Evolutionary conservation across 352 stramenopile species (phyloP).

Genomic region (Hyaloperonospora brassicae): DNA sequence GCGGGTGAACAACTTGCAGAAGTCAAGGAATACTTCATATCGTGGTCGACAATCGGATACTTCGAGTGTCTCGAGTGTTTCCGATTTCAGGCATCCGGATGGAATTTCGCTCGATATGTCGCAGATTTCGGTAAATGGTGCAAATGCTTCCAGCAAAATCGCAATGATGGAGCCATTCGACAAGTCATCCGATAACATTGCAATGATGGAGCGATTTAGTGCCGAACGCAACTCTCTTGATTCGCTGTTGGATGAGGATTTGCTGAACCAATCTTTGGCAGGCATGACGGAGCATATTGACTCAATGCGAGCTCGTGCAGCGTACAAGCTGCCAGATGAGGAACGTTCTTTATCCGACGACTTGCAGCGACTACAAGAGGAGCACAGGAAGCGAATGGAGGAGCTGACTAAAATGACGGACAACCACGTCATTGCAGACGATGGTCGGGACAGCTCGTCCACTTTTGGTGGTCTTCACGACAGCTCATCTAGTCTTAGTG

Average conservation of each 20-base stretch:
- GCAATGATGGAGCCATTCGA: constrained; percentile 22
- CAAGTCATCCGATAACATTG: constrained; percentile 22
- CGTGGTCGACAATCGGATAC: constrained; percentile 7
- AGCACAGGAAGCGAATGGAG: constrained; percentile 54
- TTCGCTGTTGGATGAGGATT: constrained; percentile 35
- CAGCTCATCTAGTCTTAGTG: constrained; percentile 37
- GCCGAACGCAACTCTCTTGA: constrained; percentile 21
- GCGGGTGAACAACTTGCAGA: constrained; percentile 6
- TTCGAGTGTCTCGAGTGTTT: constrained; percentile 10
- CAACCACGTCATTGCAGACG: constrained; percentile 31
- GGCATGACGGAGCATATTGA: constrained; percentile 37
- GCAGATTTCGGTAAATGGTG: constrained; percentile 21
- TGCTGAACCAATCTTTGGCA: constrained; percentile 34
- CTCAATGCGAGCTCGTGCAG: constrained; percentile 21
- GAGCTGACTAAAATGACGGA: constrained; percentile 42
- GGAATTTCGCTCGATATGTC: constrained; percentile 23
- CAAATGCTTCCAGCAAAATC: constrained; percentile 25
- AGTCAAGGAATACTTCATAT: constrained; percentile 9
- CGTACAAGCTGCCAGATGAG: constrained; percentile 27
- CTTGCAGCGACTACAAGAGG: constrained; percentile 37
- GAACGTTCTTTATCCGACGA: constrained; percentile 37
- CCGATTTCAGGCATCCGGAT: constrained; percentile 6
- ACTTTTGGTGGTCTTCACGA: constrained; percentile 39
- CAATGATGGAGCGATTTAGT: constrained; percentile 30
- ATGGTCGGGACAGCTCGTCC: constrained; percentile 38